Base-by-base conservation (phyloP, 2,329 filamentous ascomycete species). In the Paradendryphiella salina region DNA sequence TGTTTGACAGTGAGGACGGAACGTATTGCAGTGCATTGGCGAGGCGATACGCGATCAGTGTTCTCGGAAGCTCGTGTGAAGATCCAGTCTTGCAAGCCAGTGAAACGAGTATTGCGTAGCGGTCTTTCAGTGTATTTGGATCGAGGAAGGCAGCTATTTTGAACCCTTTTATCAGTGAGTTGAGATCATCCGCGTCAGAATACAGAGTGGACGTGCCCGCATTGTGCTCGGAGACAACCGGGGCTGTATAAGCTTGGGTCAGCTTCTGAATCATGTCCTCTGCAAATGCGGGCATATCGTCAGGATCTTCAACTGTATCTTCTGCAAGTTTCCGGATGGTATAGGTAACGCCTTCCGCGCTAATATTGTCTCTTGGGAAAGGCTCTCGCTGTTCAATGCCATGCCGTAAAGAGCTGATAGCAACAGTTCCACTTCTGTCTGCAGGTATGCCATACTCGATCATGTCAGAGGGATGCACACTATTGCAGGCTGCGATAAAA, bases 381-480 rank as follows among this genome's bases (percentile, higher is more conserved):
- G 42, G 46, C 4, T 63, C 44, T 7, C 56, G 53, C 9, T 52
- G 44, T 39, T 56, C 37, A 29, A 4, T 66, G 40, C 61, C 60
- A n/a, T 52, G 52, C 15, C 43, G 50, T 13, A 69, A 23, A 2
- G 56, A 59, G 43, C 57, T 70, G 9, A 73, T 57, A n/a, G 47
- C 58, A 23, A 82, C 57, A 0, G 64, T 73, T 1, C 71, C 66
- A n/a, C 68, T 66, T 45, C 81, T 76, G 20, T 79, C 75, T 3
- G 76, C 73, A 6, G 74, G 66, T 5, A 79, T 79, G 0, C 76
- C 75, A 60, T 85, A 85, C 52, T 85, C 80, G 11, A 84, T 71
- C 71, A 81, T 79, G 61, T 84, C 79, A 3, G 76, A 80, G 0
- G 82, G 82, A 61, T 85, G 81, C 21, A 81, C 59, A 2, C 78